Conservation (phyloP, 768 basidiomycete genomes). For the Lactarius hengduanensis region DNA sequence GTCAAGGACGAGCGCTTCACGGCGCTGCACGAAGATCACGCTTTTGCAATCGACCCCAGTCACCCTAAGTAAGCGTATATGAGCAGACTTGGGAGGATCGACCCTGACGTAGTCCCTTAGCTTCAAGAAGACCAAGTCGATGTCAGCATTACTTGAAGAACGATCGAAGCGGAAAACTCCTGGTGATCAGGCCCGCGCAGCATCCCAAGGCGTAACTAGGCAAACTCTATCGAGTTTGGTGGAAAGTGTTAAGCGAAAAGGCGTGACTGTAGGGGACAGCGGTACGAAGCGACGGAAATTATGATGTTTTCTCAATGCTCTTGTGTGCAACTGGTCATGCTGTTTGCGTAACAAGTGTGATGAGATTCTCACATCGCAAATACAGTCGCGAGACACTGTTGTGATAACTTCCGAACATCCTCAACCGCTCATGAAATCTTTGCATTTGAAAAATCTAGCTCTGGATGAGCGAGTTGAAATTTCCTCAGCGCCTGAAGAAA, state of each 20-base stretch:
- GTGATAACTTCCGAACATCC: not conserved
- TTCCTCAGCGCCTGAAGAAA: conserved; percentile 68
- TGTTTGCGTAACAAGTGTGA: conserved; percentile 1
- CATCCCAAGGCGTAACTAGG: conserved; percentile 3
- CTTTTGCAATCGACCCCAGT: conserved; percentile 93
- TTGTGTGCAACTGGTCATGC: not conserved
- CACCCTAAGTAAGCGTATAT: conserved; percentile 80
- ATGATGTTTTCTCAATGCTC: conserved; percentile 3
- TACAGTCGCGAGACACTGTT: conserved; percentile 1
- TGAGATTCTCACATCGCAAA: conserved; percentile 5
- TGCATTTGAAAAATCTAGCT: conserved; percentile 91
- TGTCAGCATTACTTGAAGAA: conserved; percentile 82
- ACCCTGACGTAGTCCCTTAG: conserved; percentile 41
- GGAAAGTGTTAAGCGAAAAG: conserved; percentile 86
- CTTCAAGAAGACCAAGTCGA: conserved; percentile 90
- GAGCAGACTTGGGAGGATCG: not conserved
- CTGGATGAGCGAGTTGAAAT: conserved; percentile 88
- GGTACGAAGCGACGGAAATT: conserved; percentile 38
- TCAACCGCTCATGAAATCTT: conserved; percentile 62
- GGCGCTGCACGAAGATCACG: conserved; percentile 82
- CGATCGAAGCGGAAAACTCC: conserved; percentile 58
- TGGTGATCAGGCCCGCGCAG: conserved; percentile 11
- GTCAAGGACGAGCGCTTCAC: conserved; percentile 87
- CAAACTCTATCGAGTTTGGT: conserved; percentile 63
- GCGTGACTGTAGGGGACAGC: conserved; percentile 34